A percentile compares a stretch with the other conserved stretches of the same genome.
These are phyloP conservation scores for Neonectria punicea DNA, from an alignment of 2,329 filamentous ascomycete genomes.

Conservation along the genomic window DNA sequence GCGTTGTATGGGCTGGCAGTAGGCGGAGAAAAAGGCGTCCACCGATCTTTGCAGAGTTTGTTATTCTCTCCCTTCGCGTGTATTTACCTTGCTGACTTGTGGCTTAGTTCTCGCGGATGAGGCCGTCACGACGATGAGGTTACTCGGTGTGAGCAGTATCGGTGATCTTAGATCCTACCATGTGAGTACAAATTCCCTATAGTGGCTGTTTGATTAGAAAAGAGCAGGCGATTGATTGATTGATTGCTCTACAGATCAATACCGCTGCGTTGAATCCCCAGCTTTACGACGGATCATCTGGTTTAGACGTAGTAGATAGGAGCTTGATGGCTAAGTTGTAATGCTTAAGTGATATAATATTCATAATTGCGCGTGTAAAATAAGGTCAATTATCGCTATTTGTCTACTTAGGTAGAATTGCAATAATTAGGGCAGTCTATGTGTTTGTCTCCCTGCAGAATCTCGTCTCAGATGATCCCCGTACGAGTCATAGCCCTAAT, in stretches of 20 bases:
- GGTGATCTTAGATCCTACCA: slow-evolving; percentile 16
- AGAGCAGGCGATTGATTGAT: neutral
- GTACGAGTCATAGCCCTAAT: neutral
- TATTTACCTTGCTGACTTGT: neutral
- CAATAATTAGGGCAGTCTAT: neutral
- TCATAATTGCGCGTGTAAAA: neutral
- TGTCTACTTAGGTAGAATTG: neutral
- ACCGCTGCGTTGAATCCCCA: slow-evolving; percentile 4
- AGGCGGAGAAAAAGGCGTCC: slow-evolving; percentile 20
- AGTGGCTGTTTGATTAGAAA: neutral
- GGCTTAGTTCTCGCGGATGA: slow-evolving; percentile 24
- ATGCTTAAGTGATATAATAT: neutral
- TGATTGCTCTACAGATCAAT: slow-evolving; percentile 4
- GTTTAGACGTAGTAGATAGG: neutral
- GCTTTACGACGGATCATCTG: slow-evolving; percentile 8
- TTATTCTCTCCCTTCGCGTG: neutral
- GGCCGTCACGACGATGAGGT: slow-evolving; percentile 21
- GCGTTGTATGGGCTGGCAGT: slow-evolving; percentile 59
- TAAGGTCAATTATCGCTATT: neutral
- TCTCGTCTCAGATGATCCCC: too few relatives aligned
- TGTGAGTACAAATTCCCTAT: slow-evolving; percentile 7
- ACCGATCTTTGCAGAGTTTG: slow-evolving; percentile 25
- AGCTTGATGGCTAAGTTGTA: neutral
- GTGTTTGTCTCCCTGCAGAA: neutral
- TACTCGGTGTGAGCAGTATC: slow-evolving; percentile 19